Percentiles rank a stretch among this genome's conserved stretches.
phyloP scores from a whole-genome alignment of 2,329 filamentous ascomycete species.

The Teratosphaeria viscida region DNA sequence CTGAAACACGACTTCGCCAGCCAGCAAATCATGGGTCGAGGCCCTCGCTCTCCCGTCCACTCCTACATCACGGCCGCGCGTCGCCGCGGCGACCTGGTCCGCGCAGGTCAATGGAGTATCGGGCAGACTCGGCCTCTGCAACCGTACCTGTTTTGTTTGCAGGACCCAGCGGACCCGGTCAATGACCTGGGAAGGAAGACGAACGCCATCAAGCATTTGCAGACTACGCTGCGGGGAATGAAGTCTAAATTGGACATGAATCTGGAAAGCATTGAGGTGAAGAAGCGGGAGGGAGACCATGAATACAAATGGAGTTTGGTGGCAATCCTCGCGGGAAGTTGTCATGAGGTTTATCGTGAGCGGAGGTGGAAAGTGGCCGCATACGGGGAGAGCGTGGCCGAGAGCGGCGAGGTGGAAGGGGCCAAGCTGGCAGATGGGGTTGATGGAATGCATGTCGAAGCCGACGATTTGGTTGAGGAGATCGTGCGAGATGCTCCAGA shows the following conservation, averaged over 20 bases:
- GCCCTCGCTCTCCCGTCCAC: neutral
- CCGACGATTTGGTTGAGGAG: neutral
- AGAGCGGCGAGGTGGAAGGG: neutral
- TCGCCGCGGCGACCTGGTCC: conserved; percentile 10
- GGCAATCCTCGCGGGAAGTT: conserved; percentile 15
- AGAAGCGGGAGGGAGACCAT: neutral
- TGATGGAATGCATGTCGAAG: neutral
- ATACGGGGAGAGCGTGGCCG: conserved; percentile 11
- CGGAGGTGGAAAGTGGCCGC: conserved; percentile 14
- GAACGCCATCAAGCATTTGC: conserved; percentile 41
- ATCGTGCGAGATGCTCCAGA: neutral
- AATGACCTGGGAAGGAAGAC: conserved; percentile 47
- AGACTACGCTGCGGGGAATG: conserved; percentile 30
- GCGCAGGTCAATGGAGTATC: conserved; percentile 29
- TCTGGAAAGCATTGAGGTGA: neutral
- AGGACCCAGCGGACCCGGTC: conserved; percentile 48
- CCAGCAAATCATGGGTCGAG: neutral
- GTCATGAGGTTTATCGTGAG: conserved; percentile 16
- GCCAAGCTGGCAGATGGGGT: neutral
- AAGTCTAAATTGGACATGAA: conserved; percentile 8
- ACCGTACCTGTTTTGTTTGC: conserved; percentile 41
- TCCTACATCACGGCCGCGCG: neutral
- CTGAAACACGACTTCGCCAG: conserved; percentile 13
- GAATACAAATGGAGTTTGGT: conserved; percentile 9
- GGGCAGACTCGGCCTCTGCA: conserved; percentile 24